Evolutionary conservation across 805 yeast genomes (phyloP).

Genomic region (Komagataella kurtzmanii): DNA sequence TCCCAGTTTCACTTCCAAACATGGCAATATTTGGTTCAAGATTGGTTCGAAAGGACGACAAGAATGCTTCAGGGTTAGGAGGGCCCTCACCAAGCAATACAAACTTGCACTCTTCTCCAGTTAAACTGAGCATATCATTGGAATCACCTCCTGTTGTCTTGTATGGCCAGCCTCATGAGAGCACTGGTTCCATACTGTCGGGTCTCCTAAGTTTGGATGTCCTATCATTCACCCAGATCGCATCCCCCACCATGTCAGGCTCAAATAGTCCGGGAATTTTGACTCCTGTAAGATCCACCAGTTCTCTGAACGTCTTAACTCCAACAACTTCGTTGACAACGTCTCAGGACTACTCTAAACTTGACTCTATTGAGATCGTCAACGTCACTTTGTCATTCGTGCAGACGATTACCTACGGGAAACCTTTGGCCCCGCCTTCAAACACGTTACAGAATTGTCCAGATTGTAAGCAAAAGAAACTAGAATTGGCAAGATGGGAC

Average conservation of each 20-base stretch:
- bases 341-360: constrained; percentile 12
- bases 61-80: not conserved
- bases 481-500: constrained; percentile 80
- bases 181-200: constrained; percentile 75
- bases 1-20: not conserved
- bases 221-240: constrained; percentile 3
- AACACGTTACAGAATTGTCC: constrained; percentile 36
- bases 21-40: not conserved
- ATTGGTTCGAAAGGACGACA: not conserved
- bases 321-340: constrained; percentile 3
- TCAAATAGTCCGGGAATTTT: not conserved
- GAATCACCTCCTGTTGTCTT: constrained; percentile 89
- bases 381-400: constrained; percentile 51
- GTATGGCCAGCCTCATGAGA: constrained; percentile 66
- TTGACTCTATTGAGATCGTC: constrained; percentile 34
- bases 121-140: constrained; percentile 39
- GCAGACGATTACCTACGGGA: constrained; percentile 56
- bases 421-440: constrained; percentile 52
- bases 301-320: constrained; percentile 4
- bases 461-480: constrained; percentile 39
- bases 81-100: constrained; percentile 6
- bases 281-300: not conserved
- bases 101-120: constrained; percentile 9
- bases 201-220: constrained; percentile 51
- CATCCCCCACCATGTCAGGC: constrained; percentile 1